phyloP scores from a whole-genome alignment of 2,329 filamentous ascomycete species.

The Didymella pinodella region DNA sequence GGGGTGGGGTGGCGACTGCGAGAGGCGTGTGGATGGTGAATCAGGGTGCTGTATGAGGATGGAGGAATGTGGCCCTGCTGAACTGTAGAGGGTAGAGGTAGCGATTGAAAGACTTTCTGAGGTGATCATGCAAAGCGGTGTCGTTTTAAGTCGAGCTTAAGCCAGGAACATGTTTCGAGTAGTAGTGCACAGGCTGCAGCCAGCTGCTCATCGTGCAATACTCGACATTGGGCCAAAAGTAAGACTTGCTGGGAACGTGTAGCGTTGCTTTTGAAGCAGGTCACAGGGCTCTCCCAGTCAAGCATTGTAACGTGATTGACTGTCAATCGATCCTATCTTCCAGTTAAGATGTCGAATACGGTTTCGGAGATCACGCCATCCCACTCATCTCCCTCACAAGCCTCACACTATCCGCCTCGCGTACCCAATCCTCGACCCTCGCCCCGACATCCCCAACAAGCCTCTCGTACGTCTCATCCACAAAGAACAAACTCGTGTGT shows the following conservation, averaged over 20 bases:
- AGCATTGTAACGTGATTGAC: not conserved
- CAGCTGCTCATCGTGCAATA: not conserved
- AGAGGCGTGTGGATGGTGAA: constrained; percentile 7
- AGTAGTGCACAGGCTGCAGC: not conserved
- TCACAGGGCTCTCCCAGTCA: no score
- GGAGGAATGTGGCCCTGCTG: no score
- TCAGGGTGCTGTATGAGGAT: constrained; percentile 1
- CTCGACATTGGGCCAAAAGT: not conserved
- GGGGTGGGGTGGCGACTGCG: constrained; percentile 9
- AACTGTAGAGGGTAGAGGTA: not conserved
- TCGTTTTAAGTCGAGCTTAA: not conserved
- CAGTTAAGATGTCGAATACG: not conserved
- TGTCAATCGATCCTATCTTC: not conserved
- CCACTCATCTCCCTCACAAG: constrained; percentile 40
- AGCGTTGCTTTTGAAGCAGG: not conserved
- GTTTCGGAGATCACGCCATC: not conserved
- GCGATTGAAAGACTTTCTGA: not conserved
- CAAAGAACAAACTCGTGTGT: constrained; percentile 82
- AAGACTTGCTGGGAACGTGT: not conserved
- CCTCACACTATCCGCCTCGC: constrained; percentile 61
- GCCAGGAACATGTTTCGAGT: not conserved
- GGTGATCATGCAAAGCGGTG: not conserved
- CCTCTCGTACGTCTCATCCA: constrained; percentile 74
- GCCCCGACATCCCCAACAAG: constrained; percentile 78
- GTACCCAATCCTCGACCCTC: constrained; percentile 73